phyloP scores from a whole-genome alignment of 208 protist species.

The Naegleria lovaniensis region DNA sequence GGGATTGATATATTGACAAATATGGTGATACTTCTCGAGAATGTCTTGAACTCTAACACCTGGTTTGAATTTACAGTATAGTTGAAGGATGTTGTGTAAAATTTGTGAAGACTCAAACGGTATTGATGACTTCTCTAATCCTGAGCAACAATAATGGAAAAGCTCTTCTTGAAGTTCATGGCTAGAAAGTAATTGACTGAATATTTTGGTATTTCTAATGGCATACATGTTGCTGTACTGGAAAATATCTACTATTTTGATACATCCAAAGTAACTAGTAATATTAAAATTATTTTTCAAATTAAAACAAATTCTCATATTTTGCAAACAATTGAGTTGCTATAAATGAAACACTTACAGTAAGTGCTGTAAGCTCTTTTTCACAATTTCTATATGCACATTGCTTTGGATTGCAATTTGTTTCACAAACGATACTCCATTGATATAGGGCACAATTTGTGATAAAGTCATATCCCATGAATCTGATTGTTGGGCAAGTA shows the following conservation, averaged over 20 bases:
- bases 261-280: not conserved
- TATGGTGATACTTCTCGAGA: not conserved
- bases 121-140: not conserved
- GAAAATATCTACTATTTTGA: constrained; percentile 16
- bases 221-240: constrained; percentile 20
- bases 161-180: not conserved
- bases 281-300: not conserved
- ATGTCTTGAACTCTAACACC: not conserved
- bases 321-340: no score
- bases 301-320: not conserved
- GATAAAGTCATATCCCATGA: not conserved
- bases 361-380: constrained; percentile 5
- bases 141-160: not conserved
- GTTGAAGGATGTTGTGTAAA: not conserved
- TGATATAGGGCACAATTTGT: constrained; percentile 1
- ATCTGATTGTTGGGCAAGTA: not conserved
- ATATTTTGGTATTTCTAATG: not conserved
- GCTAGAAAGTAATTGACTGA: not conserved
- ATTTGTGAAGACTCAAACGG: not conserved
- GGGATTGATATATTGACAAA: constrained; percentile 9
- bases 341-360: not conserved
- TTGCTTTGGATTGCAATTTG: not conserved
- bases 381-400: constrained; percentile 11
- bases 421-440: constrained; percentile 11
- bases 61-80: constrained; percentile 16